phyloP scores from a whole-genome alignment of 495 filamentous ascomycete genomes.

The Aspergillus steynii region DNA sequence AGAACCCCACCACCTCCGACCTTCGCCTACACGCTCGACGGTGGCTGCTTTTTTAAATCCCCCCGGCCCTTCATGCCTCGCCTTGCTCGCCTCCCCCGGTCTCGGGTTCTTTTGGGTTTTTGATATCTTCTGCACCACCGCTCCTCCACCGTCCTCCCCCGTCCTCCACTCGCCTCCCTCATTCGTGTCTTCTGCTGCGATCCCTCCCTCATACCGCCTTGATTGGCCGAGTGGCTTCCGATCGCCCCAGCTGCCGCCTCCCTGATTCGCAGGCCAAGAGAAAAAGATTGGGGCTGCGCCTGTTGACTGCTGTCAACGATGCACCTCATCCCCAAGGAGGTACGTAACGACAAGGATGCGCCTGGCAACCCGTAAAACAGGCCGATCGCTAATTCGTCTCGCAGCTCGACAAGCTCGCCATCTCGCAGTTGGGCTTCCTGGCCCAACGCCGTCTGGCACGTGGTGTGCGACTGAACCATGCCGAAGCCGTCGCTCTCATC shows the following conservation, averaged over 20 bases:
- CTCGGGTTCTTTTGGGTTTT: too few species aligned
- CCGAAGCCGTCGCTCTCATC: conserved; percentile 88
- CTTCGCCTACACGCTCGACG: conserved; percentile 9
- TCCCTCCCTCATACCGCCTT: conserved; percentile 4
- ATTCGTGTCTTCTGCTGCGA: not conserved
- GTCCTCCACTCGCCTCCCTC: conserved; percentile 9
- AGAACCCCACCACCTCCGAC: conserved; percentile 12
- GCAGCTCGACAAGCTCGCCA: conserved; percentile 94
- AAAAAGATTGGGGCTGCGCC: conserved; percentile 2
- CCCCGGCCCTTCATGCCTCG: too few species aligned
- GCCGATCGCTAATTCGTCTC: not conserved
- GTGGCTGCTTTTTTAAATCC: too few species aligned
- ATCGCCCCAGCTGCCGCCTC: conserved; percentile 7
- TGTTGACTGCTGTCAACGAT: conserved; percentile 41
- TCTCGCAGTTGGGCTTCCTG: conserved; percentile 84
- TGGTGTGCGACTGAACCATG: conserved; percentile 86
- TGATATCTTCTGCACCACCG: not conserved
- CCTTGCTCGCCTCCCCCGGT: too few species aligned
- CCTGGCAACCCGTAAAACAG: not conserved
- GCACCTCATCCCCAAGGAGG: conserved; percentile 88
- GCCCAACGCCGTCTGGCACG: conserved; percentile 88
- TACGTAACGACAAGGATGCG: conserved; percentile 37
- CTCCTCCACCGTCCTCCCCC: conserved; percentile 5
- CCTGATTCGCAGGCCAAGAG: conserved; percentile 17
- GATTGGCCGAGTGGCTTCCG: conserved; percentile 14